phyloP scores from a whole-genome alignment of 805 yeast genomes.

The Nadsonia fulvescens region DNA sequence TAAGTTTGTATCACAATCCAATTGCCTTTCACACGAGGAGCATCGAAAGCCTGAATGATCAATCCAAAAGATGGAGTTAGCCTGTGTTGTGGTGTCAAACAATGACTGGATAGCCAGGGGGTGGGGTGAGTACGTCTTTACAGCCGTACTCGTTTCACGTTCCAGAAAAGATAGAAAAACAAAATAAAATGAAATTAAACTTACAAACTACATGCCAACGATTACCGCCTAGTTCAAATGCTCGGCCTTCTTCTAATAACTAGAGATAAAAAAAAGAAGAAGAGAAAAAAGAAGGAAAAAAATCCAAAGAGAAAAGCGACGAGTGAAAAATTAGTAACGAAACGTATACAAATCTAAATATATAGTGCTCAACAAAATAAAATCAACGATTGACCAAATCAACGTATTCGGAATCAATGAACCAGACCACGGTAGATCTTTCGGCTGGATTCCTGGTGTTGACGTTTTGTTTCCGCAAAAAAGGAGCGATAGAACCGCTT shows the following conservation, averaged over 20 bases:
- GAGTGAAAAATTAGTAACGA: too few species aligned
- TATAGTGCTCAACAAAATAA: neutral
- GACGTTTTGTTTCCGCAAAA: neutral
- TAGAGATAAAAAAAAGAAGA: too few species aligned
- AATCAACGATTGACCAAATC: constrained; percentile 1
- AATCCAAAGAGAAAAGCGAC: too few species aligned
- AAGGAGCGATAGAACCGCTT: constrained; percentile 1
- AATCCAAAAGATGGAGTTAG: too few species aligned
- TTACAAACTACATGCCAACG: constrained; percentile 86
- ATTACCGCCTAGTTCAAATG: constrained; percentile 72
- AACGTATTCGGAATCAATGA: constrained; percentile 3
- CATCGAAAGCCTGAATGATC: constrained; percentile 40
- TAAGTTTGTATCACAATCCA: constrained; percentile 80
- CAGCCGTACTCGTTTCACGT: neutral
- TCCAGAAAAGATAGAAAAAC: neutral
- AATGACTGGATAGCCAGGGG: too few species aligned
- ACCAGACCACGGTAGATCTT: constrained; percentile 4
- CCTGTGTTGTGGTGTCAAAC: too few species aligned
- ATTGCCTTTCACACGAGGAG: constrained; percentile 56
- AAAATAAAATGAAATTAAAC: constrained; percentile 4
- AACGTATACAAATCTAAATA: too few species aligned
- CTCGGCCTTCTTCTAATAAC: constrained; percentile 73
- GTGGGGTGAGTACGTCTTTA: neutral
- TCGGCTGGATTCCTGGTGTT: neutral
- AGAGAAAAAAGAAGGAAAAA: too few species aligned